Evolutionary conservation across 1,139 yeast species (phyloP), one percentile per base, ranked within the genome.

Genomic region (Groenewaldozyma sp.): DNA sequence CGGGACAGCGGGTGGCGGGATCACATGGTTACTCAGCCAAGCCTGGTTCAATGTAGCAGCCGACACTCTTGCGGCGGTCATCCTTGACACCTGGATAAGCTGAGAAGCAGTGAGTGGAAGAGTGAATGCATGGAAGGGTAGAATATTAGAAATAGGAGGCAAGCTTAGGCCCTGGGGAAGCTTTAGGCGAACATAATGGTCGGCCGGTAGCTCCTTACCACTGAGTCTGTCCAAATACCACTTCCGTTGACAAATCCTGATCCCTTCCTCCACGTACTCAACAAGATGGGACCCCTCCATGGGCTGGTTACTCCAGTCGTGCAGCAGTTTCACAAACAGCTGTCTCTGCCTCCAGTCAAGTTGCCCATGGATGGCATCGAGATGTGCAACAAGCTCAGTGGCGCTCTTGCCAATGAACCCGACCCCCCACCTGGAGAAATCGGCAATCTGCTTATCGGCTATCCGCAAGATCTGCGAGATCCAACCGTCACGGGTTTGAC

Each of bases 51-150:
- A 38, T 1, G 55, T 45, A 2, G 54, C 39, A 41, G 54, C 51
- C 4, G 62, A 50, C 4, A 56, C 52, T n/a, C 61, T 45, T n/a
- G 55, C 45, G 0, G 63, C 58, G 6, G 58, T 51, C 16, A 51
- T 46, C 35, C 57, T 59, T 3, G 59, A 51, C 10, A 59, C 55
- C 13, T 51, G 50, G 3, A 51, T 46, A 4, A 58, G 51, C 35
- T 58, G 58, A 1, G 37, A 28, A 1, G 55, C 38, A 10, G 46
- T 45, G 16, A 60, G 50, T 1, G 64, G 64, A 2, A 60, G 46
- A 1, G 62, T 59, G 39, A 60, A 60, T 2, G 64, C 56, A 37
- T 60, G 64, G 41, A 60, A 60, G 1, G 64, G 64, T 6, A 59
- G 41, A 10, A 60, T 51, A 3, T 62, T 52, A 2, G 62, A 54